These are phyloP conservation scores for Pythium sp. DNA, from an alignment of 352 stramenopile genomes.

Conservation along the genomic window DNA sequence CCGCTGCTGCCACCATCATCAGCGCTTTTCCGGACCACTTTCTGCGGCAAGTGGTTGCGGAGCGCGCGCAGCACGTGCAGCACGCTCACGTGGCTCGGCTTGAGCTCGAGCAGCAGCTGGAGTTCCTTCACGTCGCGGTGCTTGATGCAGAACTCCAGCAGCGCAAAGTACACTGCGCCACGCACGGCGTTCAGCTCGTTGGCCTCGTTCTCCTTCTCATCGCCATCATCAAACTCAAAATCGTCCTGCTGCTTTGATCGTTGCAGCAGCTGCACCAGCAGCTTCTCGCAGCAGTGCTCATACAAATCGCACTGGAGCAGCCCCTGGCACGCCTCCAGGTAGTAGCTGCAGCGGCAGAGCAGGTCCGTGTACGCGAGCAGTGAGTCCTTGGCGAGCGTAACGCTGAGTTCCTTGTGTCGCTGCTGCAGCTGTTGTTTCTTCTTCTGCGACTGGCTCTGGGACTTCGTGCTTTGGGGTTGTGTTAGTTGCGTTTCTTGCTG, in stretches of 20 bases:
- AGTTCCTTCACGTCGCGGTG: conserved; percentile 44
- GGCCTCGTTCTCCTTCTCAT: conserved; percentile 18
- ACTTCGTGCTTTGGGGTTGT: neutral
- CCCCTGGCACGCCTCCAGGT: conserved; percentile 53
- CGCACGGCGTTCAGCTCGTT: conserved; percentile 1
- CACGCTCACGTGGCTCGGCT: conserved; percentile 52
- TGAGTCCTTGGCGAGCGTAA: conserved; percentile 25
- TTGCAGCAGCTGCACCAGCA: conserved; percentile 22
- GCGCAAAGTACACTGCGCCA: conserved; percentile 57
- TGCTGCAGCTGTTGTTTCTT: conserved; percentile 10
- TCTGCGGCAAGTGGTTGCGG: conserved; percentile 27
- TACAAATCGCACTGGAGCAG: conserved; percentile 64
- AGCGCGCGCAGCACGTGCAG: conserved; percentile 60
- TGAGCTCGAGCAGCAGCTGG: conserved; percentile 42
- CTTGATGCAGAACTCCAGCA: conserved; percentile 64
- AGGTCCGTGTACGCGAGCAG: conserved; percentile 65
- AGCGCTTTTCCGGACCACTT: conserved; percentile 3
- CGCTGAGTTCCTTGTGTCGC: conserved; percentile 10
- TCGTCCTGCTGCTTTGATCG: neutral
- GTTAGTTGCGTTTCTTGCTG: neutral
- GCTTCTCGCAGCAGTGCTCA: conserved; percentile 48
- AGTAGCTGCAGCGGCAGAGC: conserved; percentile 46
- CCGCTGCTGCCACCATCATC: neutral
- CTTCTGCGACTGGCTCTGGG: neutral
- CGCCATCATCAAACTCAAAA: conserved; percentile 5